Percentiles rank a stretch among this genome's conserved stretches.
Evolutionary conservation across 352 stramenopile species (phyloP).

Genomic region (Globisporangium recalcitrans): DNA sequence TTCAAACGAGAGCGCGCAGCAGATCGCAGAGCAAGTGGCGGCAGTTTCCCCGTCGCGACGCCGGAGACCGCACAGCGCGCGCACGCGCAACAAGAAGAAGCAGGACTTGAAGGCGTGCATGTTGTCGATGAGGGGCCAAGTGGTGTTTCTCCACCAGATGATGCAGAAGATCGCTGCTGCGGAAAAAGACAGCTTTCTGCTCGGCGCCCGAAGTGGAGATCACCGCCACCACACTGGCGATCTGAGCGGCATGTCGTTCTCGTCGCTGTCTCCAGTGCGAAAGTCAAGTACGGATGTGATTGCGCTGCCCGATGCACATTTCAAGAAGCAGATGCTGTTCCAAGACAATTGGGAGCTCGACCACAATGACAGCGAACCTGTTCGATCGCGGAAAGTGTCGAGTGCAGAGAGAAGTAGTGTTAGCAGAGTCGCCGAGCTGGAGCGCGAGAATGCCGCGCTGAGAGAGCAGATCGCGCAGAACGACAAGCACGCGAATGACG

Average conservation of each 20-base stretch:
- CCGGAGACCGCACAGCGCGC: constrained; percentile 6
- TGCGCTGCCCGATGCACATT: constrained; percentile 2
- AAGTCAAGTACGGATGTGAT: constrained; percentile 6
- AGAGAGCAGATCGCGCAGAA: constrained; percentile 4
- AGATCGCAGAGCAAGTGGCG: not conserved
- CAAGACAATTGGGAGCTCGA: constrained; percentile 10
- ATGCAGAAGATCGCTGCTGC: constrained; percentile 3
- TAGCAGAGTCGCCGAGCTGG: constrained; percentile 3
- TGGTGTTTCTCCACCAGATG: constrained; percentile 16
- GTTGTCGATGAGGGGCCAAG: constrained; percentile 19
- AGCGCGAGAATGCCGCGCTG: constrained; percentile 11
- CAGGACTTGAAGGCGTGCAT: constrained; percentile 13
- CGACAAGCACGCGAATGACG: constrained; percentile 1
- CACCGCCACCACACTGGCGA: not conserved
- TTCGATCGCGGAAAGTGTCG: not conserved
- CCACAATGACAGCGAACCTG: not conserved
- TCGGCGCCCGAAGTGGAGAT: not conserved
- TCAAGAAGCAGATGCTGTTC: constrained; percentile 8
- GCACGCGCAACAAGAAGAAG: constrained; percentile 5
- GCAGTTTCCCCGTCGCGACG: not conserved
- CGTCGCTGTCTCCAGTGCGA: constrained; percentile 15
- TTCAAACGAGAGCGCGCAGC: not conserved
- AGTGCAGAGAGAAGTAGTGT: not conserved
- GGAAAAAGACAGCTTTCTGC: constrained; percentile 4
- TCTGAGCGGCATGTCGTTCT: constrained; percentile 14